Conservation (phyloP, 2,329 filamentous ascomycete genomes). For the Pseudogymnoascus sp. region DNA sequence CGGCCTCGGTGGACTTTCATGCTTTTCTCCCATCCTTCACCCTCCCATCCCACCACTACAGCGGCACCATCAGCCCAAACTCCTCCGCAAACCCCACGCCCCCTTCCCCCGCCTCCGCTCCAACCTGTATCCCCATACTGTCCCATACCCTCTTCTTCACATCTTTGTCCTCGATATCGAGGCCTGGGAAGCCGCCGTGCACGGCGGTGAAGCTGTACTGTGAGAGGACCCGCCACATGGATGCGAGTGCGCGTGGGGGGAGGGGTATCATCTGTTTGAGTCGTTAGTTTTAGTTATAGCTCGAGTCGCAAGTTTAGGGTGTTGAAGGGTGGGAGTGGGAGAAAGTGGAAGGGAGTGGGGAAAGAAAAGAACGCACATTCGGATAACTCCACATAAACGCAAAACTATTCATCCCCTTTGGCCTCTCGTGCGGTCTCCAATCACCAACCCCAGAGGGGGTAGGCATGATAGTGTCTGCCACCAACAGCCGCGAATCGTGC, state of each 20-base stretch:
- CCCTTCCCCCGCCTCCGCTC: conserved; percentile 21
- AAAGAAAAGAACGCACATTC: conserved; percentile 38
- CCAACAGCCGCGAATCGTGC: conserved; percentile 54
- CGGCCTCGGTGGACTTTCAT: background rate
- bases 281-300: conserved; percentile 13
- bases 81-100: background rate
- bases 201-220: conserved; percentile 55
- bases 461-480: conserved; percentile 70
- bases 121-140: conserved; percentile 68
- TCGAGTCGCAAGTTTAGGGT: background rate
- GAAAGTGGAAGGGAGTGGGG: background rate
- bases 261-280: conserved; percentile 55
- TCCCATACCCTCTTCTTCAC: conserved; percentile 61
- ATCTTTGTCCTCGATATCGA: conserved; percentile 47
- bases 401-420: conserved; percentile 45
- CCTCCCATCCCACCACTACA: background rate
- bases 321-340: too few relatives aligned
- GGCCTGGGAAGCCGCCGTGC: conserved; percentile 57
- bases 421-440: conserved; percentile 36
- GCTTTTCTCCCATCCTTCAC: background rate
- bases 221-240: conserved; percentile 63
- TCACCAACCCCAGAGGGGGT: conserved; percentile 50
- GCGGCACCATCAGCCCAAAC: background rate
- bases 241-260: conserved; percentile 50
- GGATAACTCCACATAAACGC: conserved; percentile 72